These are phyloP conservation scores for Ogataea pilisensis DNA, from an alignment of 805 yeast species.

Conservation along the genomic window DNA sequence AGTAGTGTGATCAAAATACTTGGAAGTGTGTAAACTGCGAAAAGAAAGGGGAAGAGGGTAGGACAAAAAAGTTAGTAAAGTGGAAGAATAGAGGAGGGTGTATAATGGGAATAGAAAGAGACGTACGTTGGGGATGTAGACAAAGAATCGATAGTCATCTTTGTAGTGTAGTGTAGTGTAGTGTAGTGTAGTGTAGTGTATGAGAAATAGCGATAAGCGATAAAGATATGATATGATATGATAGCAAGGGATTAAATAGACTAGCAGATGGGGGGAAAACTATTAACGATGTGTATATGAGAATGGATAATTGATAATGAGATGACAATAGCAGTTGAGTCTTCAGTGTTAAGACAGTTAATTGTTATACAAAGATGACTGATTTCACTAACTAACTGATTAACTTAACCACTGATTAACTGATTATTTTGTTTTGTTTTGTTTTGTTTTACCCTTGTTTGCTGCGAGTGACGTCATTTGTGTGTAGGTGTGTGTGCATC, in stretches of 20 bases:
- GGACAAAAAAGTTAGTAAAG: neutral
- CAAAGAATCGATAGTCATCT: conserved; percentile 2
- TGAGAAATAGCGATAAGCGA: too few relatives aligned
- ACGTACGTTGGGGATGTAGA: neutral
- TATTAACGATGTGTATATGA: too few relatives aligned
- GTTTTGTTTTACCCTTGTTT: too few relatives aligned
- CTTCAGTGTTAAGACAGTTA: too few relatives aligned
- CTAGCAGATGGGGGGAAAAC: neutral
- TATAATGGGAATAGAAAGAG: neutral
- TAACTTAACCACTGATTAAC: too few relatives aligned
- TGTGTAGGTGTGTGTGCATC: too few relatives aligned
- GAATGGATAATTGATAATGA: neutral
- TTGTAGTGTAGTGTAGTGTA: neutral
- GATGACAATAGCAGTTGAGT: too few relatives aligned
- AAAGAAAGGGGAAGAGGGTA: neutral
- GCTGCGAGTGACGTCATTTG: too few relatives aligned
- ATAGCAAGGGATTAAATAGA: neutral
- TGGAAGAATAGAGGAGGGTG: neutral
- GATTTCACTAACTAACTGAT: too few relatives aligned
- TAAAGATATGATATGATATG: neutral
- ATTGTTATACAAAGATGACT: too few relatives aligned
- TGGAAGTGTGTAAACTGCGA: neutral
- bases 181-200: neutral
- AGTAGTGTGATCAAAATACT: neutral
- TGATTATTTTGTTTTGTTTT: too few relatives aligned